A percentile compares a stretch with the other conserved stretches of the same genome.
Conservation (phyloP, 1,139 yeast genomes). For the Sugiyamaella pinicola region DNA sequence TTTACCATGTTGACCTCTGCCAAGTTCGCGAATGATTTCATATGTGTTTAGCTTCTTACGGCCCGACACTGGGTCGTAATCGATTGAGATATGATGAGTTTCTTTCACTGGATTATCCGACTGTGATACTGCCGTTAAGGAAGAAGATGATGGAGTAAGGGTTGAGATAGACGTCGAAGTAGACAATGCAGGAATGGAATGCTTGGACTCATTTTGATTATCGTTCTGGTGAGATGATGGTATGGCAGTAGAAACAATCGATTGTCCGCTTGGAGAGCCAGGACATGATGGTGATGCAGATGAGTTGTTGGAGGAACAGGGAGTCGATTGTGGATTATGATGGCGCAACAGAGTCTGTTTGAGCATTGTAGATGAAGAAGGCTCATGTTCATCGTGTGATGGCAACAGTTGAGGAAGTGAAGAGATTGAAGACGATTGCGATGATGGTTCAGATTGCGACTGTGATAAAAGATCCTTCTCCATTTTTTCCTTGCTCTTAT, state of each 20-base stretch:
- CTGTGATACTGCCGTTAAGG: background rate
- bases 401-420: background rate
- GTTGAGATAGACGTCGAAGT: conserved; percentile 13
- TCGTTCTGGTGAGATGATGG: conserved; percentile 1
- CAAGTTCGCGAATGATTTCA: conserved; percentile 84
- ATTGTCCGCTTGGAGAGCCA: conserved; percentile 14
- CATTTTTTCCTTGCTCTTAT: background rate
- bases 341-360: conserved; percentile 15
- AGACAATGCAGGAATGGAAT: conserved; percentile 3
- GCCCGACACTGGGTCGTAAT: conserved; percentile 85
- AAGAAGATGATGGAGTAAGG: conserved; percentile 15
- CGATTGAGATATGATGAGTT: conserved; percentile 76
- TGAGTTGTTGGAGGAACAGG: conserved; percentile 10
- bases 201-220: conserved; percentile 1
- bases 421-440: background rate
- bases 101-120: conserved; percentile 60
- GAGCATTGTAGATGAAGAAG: conserved; percentile 11
- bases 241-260: background rate
- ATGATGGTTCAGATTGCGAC: background rate
- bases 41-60: conserved; percentile 86
- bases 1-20: conserved; percentile 96
- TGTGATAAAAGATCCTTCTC: background rate
- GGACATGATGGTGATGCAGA: conserved; percentile 21
- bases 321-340: conserved; percentile 6
- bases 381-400: conserved; percentile 1